A percentile compares a stretch with the other conserved stretches of the same genome.
These are phyloP conservation scores for Agroathelia rolfsii DNA, from an alignment of 1,284 basidiomycete species.

Conservation along the genomic window DNA sequence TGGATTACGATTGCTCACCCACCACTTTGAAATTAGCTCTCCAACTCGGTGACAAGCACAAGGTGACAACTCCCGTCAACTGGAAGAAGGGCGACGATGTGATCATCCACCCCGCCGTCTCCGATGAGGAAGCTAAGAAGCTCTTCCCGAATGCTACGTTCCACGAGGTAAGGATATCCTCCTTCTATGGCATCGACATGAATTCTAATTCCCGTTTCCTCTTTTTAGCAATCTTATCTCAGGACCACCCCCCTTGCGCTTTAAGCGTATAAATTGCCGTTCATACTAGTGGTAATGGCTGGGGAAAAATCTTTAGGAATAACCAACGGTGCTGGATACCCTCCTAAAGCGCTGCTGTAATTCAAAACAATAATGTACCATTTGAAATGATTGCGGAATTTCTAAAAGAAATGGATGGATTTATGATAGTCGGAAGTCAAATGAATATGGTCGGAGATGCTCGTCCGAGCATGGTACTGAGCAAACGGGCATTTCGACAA, in stretches of 20 bases:
- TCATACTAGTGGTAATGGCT: too few species aligned
- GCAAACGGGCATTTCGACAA: too few species aligned
- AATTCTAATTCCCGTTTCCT: constrained; percentile 6
- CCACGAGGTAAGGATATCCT: constrained; percentile 44
- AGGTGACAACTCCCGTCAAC: constrained; percentile 83
- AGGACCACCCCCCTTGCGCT: constrained; percentile 71
- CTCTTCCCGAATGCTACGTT: constrained; percentile 70
- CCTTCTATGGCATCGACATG: constrained; percentile 1
- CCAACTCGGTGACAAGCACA: constrained; percentile 89
- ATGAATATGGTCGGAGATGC: too few species aligned
- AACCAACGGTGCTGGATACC: too few species aligned
- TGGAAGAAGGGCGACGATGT: constrained; percentile 93
- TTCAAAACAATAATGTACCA: too few species aligned
- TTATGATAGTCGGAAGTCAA: too few species aligned
- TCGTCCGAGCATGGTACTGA: too few species aligned
- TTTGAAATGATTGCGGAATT: too few species aligned
- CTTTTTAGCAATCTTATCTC: constrained; percentile 50
- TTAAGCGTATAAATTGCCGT: too few species aligned
- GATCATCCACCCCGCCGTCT: constrained; percentile 88
- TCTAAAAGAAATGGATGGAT: too few species aligned
- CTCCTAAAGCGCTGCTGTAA: too few species aligned
- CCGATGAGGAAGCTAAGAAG: constrained; percentile 81
- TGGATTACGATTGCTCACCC: constrained; percentile 5
- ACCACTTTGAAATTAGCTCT: constrained; percentile 39
- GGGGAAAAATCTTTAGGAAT: too few species aligned